Percentiles rank a stretch among this genome's conserved stretches.
These are phyloP conservation scores for Limonomyces culmigenus DNA, from an alignment of 1,284 basidiomycete genomes.

Conservation along the genomic window DNA sequence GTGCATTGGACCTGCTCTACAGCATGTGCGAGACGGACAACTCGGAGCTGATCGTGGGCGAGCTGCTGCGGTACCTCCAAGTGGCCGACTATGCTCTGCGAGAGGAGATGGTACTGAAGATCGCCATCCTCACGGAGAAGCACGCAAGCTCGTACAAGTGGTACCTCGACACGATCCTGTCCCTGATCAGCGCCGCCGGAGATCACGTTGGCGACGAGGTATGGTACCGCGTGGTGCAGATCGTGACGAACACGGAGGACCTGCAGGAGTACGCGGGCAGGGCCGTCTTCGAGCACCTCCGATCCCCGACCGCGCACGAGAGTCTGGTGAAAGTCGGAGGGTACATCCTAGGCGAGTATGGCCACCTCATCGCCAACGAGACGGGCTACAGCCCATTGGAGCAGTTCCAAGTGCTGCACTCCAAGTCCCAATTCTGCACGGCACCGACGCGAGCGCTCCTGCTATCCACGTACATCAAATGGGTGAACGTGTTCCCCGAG, in stretches of 20 bases:
- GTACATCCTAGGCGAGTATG: conserved; percentile 95
- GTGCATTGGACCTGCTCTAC: conserved; percentile 91
- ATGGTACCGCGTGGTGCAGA: conserved; percentile 98
- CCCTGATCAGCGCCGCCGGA: conserved; percentile 90
- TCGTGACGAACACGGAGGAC: conserved; percentile 97
- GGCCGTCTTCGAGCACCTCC: conserved; percentile 86
- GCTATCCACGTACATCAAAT: conserved; percentile 96
- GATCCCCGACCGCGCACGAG: conserved; percentile 83
- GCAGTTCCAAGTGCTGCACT: conserved; percentile 88
- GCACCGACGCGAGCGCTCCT: conserved; percentile 86
- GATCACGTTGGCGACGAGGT: conserved; percentile 98
- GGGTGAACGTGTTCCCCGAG: conserved; percentile 98
- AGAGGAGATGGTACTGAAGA: conserved; percentile 98
- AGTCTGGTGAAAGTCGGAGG: conserved; percentile 97
- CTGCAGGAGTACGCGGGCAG: conserved; percentile 89
- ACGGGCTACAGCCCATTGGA: conserved; percentile 85
- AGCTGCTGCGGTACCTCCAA: conserved; percentile 83
- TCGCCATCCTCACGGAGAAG: conserved; percentile 95
- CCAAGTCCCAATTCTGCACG: conserved; percentile 90
- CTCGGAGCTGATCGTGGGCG: conserved; percentile 87
- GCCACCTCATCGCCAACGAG: conserved; percentile 93
- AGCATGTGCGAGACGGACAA: conserved; percentile 98
- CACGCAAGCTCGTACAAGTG: conserved; percentile 91
- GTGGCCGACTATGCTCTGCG: conserved; percentile 92
- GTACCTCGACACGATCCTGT: conserved; percentile 94